phyloP scores from a whole-genome alignment of 306 rosid genomes.

The Quillaja saponaria region DNA sequence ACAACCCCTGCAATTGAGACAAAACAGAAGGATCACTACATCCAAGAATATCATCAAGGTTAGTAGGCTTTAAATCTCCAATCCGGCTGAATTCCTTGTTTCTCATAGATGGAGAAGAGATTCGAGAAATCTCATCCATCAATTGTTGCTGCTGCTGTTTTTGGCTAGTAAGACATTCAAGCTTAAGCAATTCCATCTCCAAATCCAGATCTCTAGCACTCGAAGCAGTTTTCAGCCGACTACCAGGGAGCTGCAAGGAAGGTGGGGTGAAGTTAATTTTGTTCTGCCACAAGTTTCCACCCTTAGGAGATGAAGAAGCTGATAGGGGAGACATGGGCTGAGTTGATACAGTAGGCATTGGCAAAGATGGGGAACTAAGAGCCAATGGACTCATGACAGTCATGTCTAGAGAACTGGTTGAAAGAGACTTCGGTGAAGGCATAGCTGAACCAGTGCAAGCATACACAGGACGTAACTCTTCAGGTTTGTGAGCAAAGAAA shows the following conservation, averaged over 20 bases:
- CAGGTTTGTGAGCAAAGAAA: slow-evolving; percentile 94
- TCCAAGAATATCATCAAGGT: slow-evolving; percentile 82
- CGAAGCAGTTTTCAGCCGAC: slow-evolving; percentile 75
- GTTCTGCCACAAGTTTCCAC: slow-evolving; percentile 91
- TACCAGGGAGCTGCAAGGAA: slow-evolving; percentile 82
- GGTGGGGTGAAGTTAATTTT: slow-evolving; percentile 82
- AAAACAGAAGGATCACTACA: slow-evolving; percentile 62
- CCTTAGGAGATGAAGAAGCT: slow-evolving; percentile 76
- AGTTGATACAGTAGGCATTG: slow-evolving; percentile 74
- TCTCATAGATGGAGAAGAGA: slow-evolving; percentile 80
- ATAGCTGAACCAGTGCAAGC: slow-evolving; percentile 95
- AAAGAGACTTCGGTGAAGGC: slow-evolving; percentile 87
- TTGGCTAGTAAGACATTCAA: slow-evolving; percentile 55
- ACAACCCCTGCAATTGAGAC: slow-evolving; percentile 69
- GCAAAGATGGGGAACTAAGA: slow-evolving; percentile 72
- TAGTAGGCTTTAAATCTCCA: slow-evolving; percentile 75
- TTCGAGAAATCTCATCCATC: slow-evolving; percentile 85
- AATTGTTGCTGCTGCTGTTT: slow-evolving; percentile 65
- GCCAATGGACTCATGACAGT: slow-evolving; percentile 72
- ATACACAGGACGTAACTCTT: slow-evolving; percentile 87
- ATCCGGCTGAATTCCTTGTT: slow-evolving; percentile 54
- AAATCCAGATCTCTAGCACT: slow-evolving; percentile 83
- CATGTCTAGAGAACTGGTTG: slow-evolving; percentile 56
- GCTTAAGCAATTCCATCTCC: slow-evolving; percentile 78
- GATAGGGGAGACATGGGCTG: slow-evolving; percentile 94